These are phyloP conservation scores for Rhododendron henanense DNA, from an alignment of 148 eudicot genomes.

Conservation along the genomic window DNA sequence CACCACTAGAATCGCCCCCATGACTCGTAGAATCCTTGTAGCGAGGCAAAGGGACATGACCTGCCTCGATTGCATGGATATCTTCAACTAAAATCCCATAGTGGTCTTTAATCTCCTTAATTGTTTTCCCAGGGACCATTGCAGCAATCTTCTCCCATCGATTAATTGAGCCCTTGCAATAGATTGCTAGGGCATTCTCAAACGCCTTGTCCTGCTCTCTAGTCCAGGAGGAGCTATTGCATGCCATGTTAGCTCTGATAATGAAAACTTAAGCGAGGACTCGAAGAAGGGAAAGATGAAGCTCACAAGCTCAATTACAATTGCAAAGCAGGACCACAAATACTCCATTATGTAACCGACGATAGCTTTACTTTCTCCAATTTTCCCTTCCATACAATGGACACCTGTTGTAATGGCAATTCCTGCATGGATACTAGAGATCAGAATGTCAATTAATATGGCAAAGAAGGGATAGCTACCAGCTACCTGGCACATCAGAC, in stretches of 20 bases:
- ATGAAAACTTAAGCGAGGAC: neutral
- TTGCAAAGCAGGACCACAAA: neutral
- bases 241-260: slow-evolving; percentile 21
- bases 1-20: slow-evolving; percentile 8
- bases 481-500: slow-evolving; percentile 1
- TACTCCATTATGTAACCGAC: slow-evolving; percentile 16
- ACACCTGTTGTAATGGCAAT: slow-evolving; percentile 13
- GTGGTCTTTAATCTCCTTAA: slow-evolving; percentile 32
- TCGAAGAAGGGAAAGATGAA: neutral
- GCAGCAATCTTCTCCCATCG: slow-evolving; percentile 42
- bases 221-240: slow-evolving; percentile 31
- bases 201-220: slow-evolving; percentile 43
- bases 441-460: slow-evolving; percentile 15
- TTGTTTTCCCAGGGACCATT: slow-evolving; percentile 41
- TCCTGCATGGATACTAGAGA: slow-evolving; percentile 8
- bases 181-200: slow-evolving; percentile 40
- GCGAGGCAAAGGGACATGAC: slow-evolving; percentile 28
- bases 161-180: slow-evolving; percentile 19
- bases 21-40: slow-evolving; percentile 15
- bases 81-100: slow-evolving; percentile 30
- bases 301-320: slow-evolving; percentile 4
- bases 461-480: neutral
- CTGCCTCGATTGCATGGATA: slow-evolving; percentile 34
- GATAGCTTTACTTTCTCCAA: slow-evolving; percentile 10
- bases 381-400: neutral